Evolutionary conservation across 805 yeast genomes (phyloP), one percentile per base, ranked within the genome.

Genomic region (Yamadazyma scolyti): DNA sequence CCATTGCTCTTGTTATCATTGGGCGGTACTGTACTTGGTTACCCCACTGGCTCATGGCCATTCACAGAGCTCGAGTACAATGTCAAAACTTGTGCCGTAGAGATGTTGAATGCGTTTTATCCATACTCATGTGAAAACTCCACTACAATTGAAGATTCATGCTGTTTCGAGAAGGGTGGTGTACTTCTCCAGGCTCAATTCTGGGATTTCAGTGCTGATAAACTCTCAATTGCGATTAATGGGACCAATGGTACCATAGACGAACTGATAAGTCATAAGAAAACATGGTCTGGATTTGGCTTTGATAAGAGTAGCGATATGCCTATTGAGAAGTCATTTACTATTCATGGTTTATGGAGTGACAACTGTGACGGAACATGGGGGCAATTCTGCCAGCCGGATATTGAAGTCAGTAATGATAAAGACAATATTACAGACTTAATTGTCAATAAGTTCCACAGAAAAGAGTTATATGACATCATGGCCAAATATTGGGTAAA

Each of bases 81-180:
- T 8, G 20, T 19, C 9, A 10, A 19, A 7, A 19, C 9, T 9
- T 19, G 20, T 9, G 20, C 20, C 7, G 10, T 7, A 19, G 20
- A 8, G 7, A 19, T 19, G 20, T 19, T 19, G 10, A 19, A 19
- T n/a, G n/a, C 26, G 9, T 12, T 17, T 5, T 19, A 15, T n/a
- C 17, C 42, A 16, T 41, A 26, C 30, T 25, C 37, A 16, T 41
- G 45, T 35, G 39, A 35, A 22, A 41, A 41, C 21, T 28, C 71
- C 12, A 79, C 79, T 43, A 50, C 64, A 4, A 71, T 58, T 6
- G 43, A 33, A 6, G 42, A 39, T 32, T 29, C 75, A 2, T 89
- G 97, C 51, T 89, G 97, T 58, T 85, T 79, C 53, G 96, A 88
- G 50, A 73, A 75, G 28, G 89, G 94, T 27, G 97, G 97, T 5